Percentiles rank a stretch among this genome's conserved stretches.
These are phyloP conservation scores for Emydomyces testavorans DNA, from an alignment of 2,329 filamentous ascomycete genomes.

Conservation along the genomic window DNA sequence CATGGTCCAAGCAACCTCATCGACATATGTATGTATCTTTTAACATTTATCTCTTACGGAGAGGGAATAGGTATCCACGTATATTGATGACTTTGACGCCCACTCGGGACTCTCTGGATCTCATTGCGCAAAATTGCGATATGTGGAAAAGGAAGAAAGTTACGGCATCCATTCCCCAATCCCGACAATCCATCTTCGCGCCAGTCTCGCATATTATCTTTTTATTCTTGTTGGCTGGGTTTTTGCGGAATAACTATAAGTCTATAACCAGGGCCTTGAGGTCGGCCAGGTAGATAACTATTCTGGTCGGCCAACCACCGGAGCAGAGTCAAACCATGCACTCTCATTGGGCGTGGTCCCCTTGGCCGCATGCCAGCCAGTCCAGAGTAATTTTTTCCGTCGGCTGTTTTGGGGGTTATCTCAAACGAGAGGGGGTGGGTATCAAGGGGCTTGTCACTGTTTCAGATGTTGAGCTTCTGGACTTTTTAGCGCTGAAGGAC, in stretches of 20 bases:
- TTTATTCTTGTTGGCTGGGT: too few species aligned
- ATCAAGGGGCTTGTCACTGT: conserved; percentile 4
- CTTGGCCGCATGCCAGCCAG: neutral
- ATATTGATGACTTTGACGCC: too few species aligned
- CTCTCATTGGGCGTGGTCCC: conserved; percentile 1
- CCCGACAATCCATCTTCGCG: neutral
- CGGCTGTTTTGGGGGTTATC: conserved; percentile 11
- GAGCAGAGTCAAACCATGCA: neutral
- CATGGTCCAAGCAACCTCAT: conserved; percentile 1
- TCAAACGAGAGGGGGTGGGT: conserved; percentile 7
- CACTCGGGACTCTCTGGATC: too few species aligned
- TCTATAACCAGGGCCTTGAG: neutral
- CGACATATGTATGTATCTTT: neutral
- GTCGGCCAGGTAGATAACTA: neutral
- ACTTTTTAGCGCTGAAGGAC: neutral
- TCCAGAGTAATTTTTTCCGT: conserved; percentile 8
- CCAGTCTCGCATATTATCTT: neutral
- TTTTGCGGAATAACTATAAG: too few species aligned
- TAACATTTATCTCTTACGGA: too few species aligned
- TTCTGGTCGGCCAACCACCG: conserved; percentile 3
- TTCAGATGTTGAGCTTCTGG: conserved; percentile 3
- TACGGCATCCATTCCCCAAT: neutral
- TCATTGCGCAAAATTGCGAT: conserved; percentile 2
- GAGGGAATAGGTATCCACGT: too few species aligned
- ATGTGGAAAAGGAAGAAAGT: neutral